phyloP scores from a whole-genome alignment of 768 basidiomycete genomes.

The Kwoniella europaea region DNA sequence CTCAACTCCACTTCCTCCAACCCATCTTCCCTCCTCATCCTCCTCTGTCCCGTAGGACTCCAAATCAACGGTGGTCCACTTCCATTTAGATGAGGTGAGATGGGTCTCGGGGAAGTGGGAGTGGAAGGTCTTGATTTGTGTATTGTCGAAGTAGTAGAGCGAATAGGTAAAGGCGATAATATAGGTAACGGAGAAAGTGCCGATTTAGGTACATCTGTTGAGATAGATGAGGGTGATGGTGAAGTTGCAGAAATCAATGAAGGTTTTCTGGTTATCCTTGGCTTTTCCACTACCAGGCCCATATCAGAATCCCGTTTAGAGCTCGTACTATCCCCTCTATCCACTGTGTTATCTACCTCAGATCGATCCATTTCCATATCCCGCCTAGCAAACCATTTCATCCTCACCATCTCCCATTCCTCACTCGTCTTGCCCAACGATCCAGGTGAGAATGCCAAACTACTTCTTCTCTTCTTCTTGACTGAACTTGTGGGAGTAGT shows the following conservation, averaged over 20 bases:
- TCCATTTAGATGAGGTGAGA: neutral
- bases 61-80: slow-evolving; percentile 11
- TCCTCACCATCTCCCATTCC: slow-evolving; percentile 40
- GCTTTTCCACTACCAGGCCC: neutral
- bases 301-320: neutral
- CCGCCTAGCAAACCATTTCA: slow-evolving; percentile 34
- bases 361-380: slow-evolving; percentile 2
- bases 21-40: slow-evolving; percentile 31
- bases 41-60: slow-evolving; percentile 13
- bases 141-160: neutral
- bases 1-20: slow-evolving; percentile 46
- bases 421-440: slow-evolving; percentile 20
- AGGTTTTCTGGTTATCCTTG: neutral
- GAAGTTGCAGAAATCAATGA: slow-evolving; percentile 15
- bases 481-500: neutral
- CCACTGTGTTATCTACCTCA: neutral
- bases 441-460: slow-evolving; percentile 35
- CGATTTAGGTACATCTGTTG: neutral
- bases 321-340: neutral
- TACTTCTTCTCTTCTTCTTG: slow-evolving; percentile 1
- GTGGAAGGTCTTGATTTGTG: neutral
- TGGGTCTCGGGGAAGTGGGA: slow-evolving; percentile 10
- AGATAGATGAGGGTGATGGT: neutral
- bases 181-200: neutral
- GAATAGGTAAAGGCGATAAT: slow-evolving; percentile 6